Evolutionary conservation across 2,329 filamentous ascomycete species (phyloP), one percentile per base, ranked within the genome.

Genomic region (Ophioceras dolichostomum): DNA sequence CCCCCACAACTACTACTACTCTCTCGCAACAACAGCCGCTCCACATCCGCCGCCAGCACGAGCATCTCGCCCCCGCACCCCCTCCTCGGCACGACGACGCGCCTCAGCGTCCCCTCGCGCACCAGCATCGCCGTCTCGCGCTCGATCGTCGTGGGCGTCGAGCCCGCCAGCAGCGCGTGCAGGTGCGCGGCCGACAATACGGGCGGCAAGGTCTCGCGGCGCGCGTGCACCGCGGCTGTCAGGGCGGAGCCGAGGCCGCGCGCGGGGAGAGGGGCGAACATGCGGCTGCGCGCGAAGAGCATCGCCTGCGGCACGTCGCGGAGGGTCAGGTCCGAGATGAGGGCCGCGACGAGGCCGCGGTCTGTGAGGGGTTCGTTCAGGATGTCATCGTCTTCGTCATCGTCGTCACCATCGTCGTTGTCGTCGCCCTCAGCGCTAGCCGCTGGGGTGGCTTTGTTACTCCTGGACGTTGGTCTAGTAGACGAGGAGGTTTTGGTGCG

Each of bases 111-210:
- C 0, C 80, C 79, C 10, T 60, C 62, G 10, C 64, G 60, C 14
- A 70, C 55, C 26, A 85, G 62, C 47, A 76, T 68, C 4, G 71
- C 76, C 16, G 82, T 65, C 51, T 83, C 80, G 32, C 81, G 64
- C 55, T 86, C 81, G 2, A 75, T 74, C 2, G 61, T 64, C 0
- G 79, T 83, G 2, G 79, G 73, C 3, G 72, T 76, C 9, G 57
- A 5, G 22, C 16, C 9, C 17, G 37, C 58, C 32, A 81, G 64
- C 2, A 85, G 56, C 2, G 78, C 70, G 43, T 79, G 71, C 6
- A 87, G 53, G 51, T 87, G 81, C 2, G 76, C 70, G 16, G 76
- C 55, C 0, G 76, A 79, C 5, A 81, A 73, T 17, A 85, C 61
- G 0, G 74, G 75, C 9, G 83, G 78, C 28, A 83, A 54, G 12